phyloP scores from a whole-genome alignment of 2,329 filamentous ascomycete species.

The Cladophialophora immunda region DNA sequence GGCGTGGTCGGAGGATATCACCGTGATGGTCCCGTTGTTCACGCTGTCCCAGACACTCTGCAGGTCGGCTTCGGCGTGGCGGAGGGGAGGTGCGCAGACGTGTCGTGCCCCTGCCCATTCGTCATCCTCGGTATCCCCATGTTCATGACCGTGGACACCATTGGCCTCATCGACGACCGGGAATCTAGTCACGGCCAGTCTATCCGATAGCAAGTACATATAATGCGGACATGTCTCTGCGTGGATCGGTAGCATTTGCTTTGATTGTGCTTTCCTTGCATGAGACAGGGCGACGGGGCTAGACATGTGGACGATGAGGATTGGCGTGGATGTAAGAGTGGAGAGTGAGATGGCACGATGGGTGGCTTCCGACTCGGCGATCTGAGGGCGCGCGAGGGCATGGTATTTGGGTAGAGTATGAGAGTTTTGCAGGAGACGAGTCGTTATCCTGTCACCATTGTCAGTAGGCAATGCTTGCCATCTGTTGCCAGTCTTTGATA shows the following conservation, averaged over 20 bases:
- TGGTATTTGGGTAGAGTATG: slow-evolving; percentile 50
- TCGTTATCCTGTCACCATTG: slow-evolving; percentile 42
- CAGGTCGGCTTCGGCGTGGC: slow-evolving; percentile 58
- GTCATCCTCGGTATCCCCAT: slow-evolving; percentile 41
- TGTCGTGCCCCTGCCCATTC: slow-evolving; percentile 60
- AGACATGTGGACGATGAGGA: slow-evolving; percentile 64
- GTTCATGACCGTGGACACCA: slow-evolving; percentile 44
- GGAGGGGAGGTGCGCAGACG: slow-evolving; percentile 62
- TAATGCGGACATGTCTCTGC: slow-evolving; percentile 69
- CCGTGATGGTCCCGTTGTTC: slow-evolving; percentile 63
- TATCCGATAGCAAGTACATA: slow-evolving; percentile 60
- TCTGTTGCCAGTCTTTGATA: background rate
- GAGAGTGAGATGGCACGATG: slow-evolving; percentile 61
- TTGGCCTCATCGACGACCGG: slow-evolving; percentile 44
- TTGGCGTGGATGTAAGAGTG: slow-evolving; percentile 60
- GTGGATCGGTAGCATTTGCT: slow-evolving; percentile 59
- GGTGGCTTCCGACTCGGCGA: slow-evolving; percentile 56
- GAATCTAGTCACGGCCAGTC: slow-evolving; percentile 47
- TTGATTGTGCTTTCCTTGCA: slow-evolving; percentile 61
- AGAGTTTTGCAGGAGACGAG: slow-evolving; percentile 30
- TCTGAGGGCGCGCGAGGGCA: slow-evolving; percentile 51
- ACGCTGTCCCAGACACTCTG: slow-evolving; percentile 62
- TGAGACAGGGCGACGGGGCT: slow-evolving; percentile 58
- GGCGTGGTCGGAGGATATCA: slow-evolving; percentile 62
- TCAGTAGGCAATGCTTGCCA: slow-evolving; percentile 22